Percentiles rank a stretch among this genome's conserved stretches.
phyloP scores from a whole-genome alignment of 768 basidiomycete species.

The Dictyophora rubrovolvata region DNA sequence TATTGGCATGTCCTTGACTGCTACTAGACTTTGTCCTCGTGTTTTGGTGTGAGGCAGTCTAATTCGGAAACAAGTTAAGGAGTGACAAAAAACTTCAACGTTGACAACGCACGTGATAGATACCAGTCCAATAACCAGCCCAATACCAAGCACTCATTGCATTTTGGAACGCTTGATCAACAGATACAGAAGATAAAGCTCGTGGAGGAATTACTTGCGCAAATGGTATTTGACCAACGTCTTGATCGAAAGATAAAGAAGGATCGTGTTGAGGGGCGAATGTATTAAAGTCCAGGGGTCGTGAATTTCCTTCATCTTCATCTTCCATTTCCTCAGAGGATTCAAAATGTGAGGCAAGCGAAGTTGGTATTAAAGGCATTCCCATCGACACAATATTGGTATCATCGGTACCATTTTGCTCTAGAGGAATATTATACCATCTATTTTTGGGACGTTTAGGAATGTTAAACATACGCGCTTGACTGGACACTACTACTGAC shows the following conservation, averaged over 20 bases:
- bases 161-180: constrained; percentile 68
- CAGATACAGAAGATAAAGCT: constrained; percentile 34
- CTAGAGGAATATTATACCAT: constrained; percentile 65
- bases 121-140: constrained; percentile 80
- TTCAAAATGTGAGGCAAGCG: background rate
- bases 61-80: too few relatives aligned
- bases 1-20: background rate
- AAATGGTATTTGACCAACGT: background rate
- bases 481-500: constrained; percentile 33
- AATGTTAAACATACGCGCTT: constrained; percentile 1
- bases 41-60: background rate
- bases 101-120: constrained; percentile 52
- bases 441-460: constrained; percentile 24
- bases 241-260: constrained; percentile 31
- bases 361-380: constrained; percentile 2
- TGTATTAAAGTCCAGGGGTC: constrained; percentile 58
- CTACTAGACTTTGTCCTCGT: background rate
- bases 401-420: constrained; percentile 8
- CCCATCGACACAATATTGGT: background rate
- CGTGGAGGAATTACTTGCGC: constrained; percentile 16
- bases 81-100: too few relatives aligned
- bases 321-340: background rate
- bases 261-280: constrained; percentile 65
- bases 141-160: constrained; percentile 78
- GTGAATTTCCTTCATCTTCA: constrained; percentile 33